These are phyloP conservation scores for Candida morakotiae DNA, from an alignment of 805 yeast genomes.

Conservation along the genomic window DNA sequence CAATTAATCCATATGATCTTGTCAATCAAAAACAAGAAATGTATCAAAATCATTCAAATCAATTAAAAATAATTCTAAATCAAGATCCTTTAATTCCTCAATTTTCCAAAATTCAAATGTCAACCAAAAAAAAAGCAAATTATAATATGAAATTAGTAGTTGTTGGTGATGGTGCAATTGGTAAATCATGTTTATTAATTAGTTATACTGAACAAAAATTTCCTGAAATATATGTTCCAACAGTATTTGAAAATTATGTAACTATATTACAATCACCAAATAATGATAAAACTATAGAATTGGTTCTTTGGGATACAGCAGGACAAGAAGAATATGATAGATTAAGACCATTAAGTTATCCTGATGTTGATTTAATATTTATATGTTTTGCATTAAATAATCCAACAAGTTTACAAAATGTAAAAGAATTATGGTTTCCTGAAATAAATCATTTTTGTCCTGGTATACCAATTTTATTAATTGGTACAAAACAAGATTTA, in stretches of 20 bases:
- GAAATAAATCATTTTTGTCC: conserved; percentile 84
- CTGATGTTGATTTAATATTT: conserved; percentile 71
- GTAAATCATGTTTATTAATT: conserved; percentile 76
- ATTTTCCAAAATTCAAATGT: conserved; percentile 25
- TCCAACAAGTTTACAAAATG: conserved; percentile 61
- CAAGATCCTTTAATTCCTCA: conserved; percentile 36
- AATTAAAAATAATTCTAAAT: conserved; percentile 27
- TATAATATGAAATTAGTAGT: conserved; percentile 59
- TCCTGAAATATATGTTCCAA: conserved; percentile 74
- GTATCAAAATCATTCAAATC: conserved; percentile 14
- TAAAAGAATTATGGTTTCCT: conserved; percentile 81
- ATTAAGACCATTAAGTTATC: conserved; percentile 71
- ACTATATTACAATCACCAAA: conserved; percentile 61
- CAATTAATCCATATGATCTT: conserved; percentile 24
- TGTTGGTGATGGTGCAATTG: conserved; percentile 89
- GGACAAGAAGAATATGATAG: conserved; percentile 87
- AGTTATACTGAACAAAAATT: conserved; percentile 66
- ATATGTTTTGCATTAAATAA: conserved; percentile 73
- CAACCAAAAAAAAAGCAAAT: conserved; percentile 15
- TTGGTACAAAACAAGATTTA: conserved; percentile 80
- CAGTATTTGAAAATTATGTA: conserved; percentile 76
- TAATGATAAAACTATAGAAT: conserved; percentile 66
- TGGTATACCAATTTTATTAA: conserved; percentile 68
- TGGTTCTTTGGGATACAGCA: conserved; percentile 87
- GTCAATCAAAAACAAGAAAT: conserved; percentile 21